These are phyloP conservation scores for Evansstolkia leycettana DNA, from an alignment of 495 filamentous ascomycete species.

Conservation along the genomic window DNA sequence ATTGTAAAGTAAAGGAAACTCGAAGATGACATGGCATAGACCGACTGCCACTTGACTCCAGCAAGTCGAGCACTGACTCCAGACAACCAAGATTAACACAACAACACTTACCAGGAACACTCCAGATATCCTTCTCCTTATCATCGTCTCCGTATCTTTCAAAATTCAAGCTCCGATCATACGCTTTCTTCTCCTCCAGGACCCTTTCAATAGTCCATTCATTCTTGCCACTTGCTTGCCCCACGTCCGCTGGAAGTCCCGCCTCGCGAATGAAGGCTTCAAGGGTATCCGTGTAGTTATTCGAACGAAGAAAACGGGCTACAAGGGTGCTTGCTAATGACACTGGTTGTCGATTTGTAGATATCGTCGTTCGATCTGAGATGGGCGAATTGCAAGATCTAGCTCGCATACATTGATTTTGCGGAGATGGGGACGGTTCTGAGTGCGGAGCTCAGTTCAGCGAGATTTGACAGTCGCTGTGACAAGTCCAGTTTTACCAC, in stretches of 20 bases:
- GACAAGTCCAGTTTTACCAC: no score
- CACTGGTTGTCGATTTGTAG: neutral
- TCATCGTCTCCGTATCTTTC: conserved; percentile 36
- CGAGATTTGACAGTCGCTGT: no score
- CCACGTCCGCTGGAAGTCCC: conserved; percentile 33
- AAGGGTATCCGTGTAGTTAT: conserved; percentile 49
- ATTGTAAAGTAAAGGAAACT: neutral
- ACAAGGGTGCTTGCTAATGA: conserved; percentile 36
- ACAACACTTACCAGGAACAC: conserved; percentile 35
- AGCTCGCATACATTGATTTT: no score
- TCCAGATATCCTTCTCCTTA: conserved; percentile 33
- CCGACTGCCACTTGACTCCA: no score
- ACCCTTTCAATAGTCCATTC: conserved; percentile 51
- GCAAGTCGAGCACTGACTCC: no score
- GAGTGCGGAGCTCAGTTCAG: no score
- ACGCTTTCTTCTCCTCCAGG: conserved; percentile 52
- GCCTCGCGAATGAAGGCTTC: conserved; percentile 50
- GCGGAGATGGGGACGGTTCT: no score
- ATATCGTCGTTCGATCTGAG: neutral
- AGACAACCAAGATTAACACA: no score
- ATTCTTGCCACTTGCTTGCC: conserved; percentile 23
- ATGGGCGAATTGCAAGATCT: no score
- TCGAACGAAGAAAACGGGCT: conserved; percentile 48
- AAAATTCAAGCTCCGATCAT: conserved; percentile 43
- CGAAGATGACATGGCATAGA: no score